These are phyloP conservation scores for Gloeostereum incarnatum DNA, from an alignment of 768 basidiomycete genomes.

Conservation along the genomic window DNA sequence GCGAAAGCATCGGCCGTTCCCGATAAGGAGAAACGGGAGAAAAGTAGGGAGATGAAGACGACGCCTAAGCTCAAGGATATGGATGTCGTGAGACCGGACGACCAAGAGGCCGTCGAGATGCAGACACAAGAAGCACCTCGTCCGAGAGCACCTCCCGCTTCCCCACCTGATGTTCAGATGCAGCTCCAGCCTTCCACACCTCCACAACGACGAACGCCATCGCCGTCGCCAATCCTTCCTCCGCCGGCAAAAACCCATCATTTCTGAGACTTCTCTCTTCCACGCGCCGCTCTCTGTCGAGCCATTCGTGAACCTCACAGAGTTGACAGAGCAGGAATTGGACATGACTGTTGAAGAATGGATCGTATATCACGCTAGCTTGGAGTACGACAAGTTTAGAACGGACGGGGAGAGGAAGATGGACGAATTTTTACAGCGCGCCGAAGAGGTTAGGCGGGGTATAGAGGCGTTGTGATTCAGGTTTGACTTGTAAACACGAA, in stretches of 20 bases:
- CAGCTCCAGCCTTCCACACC: background rate
- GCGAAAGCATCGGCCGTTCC: too few relatives aligned
- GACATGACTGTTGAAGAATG: slow-evolving; percentile 46
- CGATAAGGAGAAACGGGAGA: background rate
- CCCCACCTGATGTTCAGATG: too few relatives aligned
- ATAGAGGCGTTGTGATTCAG: background rate
- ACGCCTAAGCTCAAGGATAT: too few relatives aligned
- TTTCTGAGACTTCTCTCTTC: background rate
- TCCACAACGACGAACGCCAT: background rate
- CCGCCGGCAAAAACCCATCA: background rate
- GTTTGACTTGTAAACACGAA: too few relatives aligned
- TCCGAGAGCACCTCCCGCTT: too few relatives aligned
- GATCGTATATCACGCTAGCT: slow-evolving; percentile 37
- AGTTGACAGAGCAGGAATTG: slow-evolving; percentile 32
- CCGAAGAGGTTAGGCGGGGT: background rate
- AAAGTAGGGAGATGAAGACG: background rate
- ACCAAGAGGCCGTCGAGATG: background rate
- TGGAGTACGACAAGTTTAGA: slow-evolving; percentile 30
- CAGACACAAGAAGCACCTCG: too few relatives aligned
- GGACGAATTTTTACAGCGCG: background rate
- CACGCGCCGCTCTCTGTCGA: background rate
- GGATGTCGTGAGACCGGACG: background rate
- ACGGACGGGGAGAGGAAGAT: slow-evolving; percentile 20
- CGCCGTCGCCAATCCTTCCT: background rate
- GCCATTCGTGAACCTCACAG: background rate